Conservation (phyloP, 192 early-diverging fungal species). For the Martensiomyces pterosporus region DNA sequence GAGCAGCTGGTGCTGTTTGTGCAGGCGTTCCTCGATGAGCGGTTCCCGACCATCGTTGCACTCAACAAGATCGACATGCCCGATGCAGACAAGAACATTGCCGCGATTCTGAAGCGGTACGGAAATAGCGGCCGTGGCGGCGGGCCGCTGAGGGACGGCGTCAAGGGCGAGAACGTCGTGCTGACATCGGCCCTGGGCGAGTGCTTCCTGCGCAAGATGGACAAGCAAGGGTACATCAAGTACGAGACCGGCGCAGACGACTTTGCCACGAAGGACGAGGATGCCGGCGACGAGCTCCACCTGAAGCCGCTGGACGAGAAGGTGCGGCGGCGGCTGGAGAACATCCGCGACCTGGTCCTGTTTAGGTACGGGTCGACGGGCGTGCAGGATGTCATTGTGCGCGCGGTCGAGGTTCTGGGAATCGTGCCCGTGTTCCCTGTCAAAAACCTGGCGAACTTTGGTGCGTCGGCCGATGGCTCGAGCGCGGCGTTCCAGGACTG, state of each 20-base stretch:
- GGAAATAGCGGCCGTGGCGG: background rate
- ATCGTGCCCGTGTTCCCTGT: constrained; percentile 74
- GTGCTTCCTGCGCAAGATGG: constrained; percentile 59
- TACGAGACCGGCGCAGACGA: constrained; percentile 59
- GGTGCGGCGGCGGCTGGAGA: constrained; percentile 50
- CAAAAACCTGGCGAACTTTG: constrained; percentile 67
- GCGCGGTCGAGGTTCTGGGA: constrained; percentile 61
- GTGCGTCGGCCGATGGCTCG: constrained; percentile 9
- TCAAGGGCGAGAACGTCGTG: constrained; percentile 52
- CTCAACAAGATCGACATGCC: constrained; percentile 86
- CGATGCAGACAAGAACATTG: constrained; percentile 78
- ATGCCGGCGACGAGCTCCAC: background rate
- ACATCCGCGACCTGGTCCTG: constrained; percentile 70
- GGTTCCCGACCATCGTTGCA: constrained; percentile 80
- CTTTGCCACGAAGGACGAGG: constrained; percentile 48
- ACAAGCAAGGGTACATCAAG: constrained; percentile 53
- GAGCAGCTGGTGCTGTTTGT: constrained; percentile 58
- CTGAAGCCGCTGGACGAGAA: constrained; percentile 59
- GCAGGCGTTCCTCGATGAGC: constrained; percentile 63
- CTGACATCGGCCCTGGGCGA: constrained; percentile 64
- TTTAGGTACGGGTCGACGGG: constrained; percentile 82
- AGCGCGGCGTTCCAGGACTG: constrained; percentile 67
- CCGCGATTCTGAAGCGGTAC: constrained; percentile 70
- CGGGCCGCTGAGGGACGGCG: constrained; percentile 9
- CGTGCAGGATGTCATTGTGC: constrained; percentile 64